Evolutionary conservation across 768 basidiomycete species (phyloP), one percentile per base, ranked within the genome.

Genomic region (Podaxis sp.): DNA sequence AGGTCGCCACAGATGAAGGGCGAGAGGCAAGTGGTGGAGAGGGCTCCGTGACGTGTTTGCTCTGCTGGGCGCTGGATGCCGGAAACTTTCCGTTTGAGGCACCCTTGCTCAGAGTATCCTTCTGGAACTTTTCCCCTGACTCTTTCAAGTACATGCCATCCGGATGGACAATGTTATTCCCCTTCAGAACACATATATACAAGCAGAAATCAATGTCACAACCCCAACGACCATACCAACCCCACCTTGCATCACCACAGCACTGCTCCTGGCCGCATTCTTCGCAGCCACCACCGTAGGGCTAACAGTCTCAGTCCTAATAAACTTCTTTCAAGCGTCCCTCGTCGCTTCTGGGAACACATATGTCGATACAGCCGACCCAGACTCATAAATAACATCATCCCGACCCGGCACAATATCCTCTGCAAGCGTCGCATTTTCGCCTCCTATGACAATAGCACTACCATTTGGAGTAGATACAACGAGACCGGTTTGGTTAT

Each of bases 401-500:
- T 80, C 77, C 38, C 79, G 78, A 5, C 87, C 87, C 5, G 80
- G 78, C n/a, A 90, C 66, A 56, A 83, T 69, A 52, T 80, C 78
- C 33, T 70, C 76, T 4, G 76, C 77, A 1, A 87, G 72, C 0
- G 78, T 71, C 2, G 79, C 48, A 68, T 80, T 73, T 66, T 85
- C 84, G 8, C 88, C 89, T 11, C 80, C 81, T 1, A 80, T 65
- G 10, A 82, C 79, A 22, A 66, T 67, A 22, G 65, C 65, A 8
- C 70, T 56, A n/a, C 76, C 76, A 4, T 66, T 61, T 30, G 69
- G 60, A 17, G 70, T 64, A 26, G 68, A 69, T 22, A 70, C 74
- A 40, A 91, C 84, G 4, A 84, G 78, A 0, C 89, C 90, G 1
- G 85, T 85, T 36, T 74, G 61, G 71, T 89, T 87, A 60, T 72